Base-by-base conservation (phyloP, 768 basidiomycete species). In the Agaricus bisporus region DNA sequence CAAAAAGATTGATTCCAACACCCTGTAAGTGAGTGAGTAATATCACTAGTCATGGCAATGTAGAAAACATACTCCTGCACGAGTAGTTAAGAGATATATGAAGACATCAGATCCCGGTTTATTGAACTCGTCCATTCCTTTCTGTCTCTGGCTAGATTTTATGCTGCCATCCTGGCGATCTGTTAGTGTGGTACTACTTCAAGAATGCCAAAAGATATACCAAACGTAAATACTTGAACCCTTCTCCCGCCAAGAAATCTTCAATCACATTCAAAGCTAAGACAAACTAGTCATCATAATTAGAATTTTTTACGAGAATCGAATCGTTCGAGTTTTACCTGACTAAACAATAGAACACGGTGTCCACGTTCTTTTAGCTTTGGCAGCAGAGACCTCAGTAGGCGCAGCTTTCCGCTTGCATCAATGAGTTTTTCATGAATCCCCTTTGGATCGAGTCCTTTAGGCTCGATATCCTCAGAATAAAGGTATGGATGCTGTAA, bases 61-160 rank as follows among this genome's bases (percentile, higher is more conserved):
- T 35, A 41, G 18, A 18, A 15, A 52, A 60, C 73, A 55, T 67
- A 78, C 78, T 14, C 95, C 95, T 39, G 95, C 97, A 28, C 95
- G 83, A 35, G 95, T 91, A 4, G 91, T 88, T 38, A 99, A 76
- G 2, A 99, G 73, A 68, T 92, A 99, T 57, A 98, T 85, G 67
- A 95, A 95, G 50, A 86, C 70, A 46, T 95, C 91, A 1, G 95
- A 98, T 35, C 79, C 80, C 4, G 85, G 85, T 37, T 81, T 84
- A 68, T 99, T 98, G 75, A 89, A 99, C 57, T 85, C 84, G 60
- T 99, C 97, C 85, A 99, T 97, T 45, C 83, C 85, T 65, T 91
- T 91, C 66, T 99, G 97, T 20, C 97, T 80, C n/a, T 82, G 80
- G 4, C 76, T 73, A 60, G 89, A 85, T 65, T 88, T 88, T 3